These are phyloP conservation scores for Nemania serpens DNA, from an alignment of 2,329 filamentous ascomycete species.

Conservation along the genomic window DNA sequence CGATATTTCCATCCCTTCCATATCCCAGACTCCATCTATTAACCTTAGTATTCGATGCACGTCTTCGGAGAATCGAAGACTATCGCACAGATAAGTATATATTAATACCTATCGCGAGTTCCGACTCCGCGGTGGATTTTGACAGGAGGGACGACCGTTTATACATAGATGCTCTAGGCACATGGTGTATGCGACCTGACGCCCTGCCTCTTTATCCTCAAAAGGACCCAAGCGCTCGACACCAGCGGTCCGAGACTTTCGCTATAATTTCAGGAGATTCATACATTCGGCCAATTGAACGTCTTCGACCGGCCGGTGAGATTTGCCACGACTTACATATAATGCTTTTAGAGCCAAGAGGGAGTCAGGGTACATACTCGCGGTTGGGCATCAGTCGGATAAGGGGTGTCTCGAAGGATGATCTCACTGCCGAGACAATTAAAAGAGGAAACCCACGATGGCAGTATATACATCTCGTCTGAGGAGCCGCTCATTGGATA, in stretches of 20 bases:
- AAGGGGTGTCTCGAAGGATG: background rate
- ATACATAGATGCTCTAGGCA: no score
- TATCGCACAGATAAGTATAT: background rate
- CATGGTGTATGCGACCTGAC: slow-evolving; percentile 6
- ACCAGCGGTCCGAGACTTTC: slow-evolving; percentile 12
- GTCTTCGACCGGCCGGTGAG: background rate
- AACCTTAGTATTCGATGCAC: slow-evolving; percentile 19
- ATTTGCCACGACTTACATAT: background rate
- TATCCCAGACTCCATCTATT: slow-evolving; percentile 9
- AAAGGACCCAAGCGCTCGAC: background rate
- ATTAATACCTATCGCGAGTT: background rate
- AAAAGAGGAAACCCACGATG: slow-evolving; percentile 18
- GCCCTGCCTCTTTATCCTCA: background rate
- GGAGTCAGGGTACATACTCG: background rate
- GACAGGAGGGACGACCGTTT: no score
- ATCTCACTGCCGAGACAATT: background rate
- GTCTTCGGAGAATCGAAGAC: background rate
- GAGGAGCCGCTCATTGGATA: background rate
- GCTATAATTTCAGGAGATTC: slow-evolving; percentile 11
- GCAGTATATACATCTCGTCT: slow-evolving; percentile 17
- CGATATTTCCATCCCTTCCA: background rate
- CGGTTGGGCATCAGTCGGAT: slow-evolving; percentile 3
- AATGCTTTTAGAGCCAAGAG: slow-evolving; percentile 4
- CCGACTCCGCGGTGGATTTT: background rate
- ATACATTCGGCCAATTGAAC: accelerated